Base-by-base conservation (phyloP, 192 early-diverging fungal genomes). In the Coemansia sp. region DNA sequence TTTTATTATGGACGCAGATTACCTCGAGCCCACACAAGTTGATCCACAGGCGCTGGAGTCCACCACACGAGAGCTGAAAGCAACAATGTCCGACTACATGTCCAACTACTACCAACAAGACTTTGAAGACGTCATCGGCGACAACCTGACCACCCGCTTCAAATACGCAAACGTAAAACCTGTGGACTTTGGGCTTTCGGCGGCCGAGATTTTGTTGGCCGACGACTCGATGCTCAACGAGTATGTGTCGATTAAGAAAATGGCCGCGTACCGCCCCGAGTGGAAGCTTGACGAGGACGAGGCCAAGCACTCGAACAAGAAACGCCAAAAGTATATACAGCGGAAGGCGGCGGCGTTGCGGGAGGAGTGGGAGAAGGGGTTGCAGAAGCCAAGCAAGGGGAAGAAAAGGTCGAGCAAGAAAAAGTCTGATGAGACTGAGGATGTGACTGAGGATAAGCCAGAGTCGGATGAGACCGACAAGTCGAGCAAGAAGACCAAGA, bases 1-100 rank as follows among this genome's bases (percentile, higher is more conserved):
- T 63, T 85, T 94, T 68, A 87, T 89, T 59, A 97, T 95, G 93
- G 93, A 95, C 65, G 93, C 90, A 0, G 94, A 96, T 74, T 95
- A 91, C 49, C 60, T 94, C 52, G 89, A 92, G 26, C 90, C 84
- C 26, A 88, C 89, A 22, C 72, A 83, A 26, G 62, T 67, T 15
- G 53, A 70, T 17, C 19, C 22, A 3, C 49, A 68, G n/a, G 59
- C 54, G 10, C 28, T 69, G 21, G 37, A 47, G 9, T 46, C 69
- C 15, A 56, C 67, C 8, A 58, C 59, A 36, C 44, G 61, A 12
- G 65, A 65, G 57, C 68, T 82, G 15, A 63, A 82, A 65, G 66
- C 80, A 73, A 74, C 81, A 83, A 51, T 83, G 84, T 65, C 84
- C 83, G 69, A 88, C 15, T 91, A 93, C 72, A 66, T 98, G 78